phyloP scores from a whole-genome alignment of 1,284 basidiomycete genomes.

The Apiotrichum domesticum region DNA sequence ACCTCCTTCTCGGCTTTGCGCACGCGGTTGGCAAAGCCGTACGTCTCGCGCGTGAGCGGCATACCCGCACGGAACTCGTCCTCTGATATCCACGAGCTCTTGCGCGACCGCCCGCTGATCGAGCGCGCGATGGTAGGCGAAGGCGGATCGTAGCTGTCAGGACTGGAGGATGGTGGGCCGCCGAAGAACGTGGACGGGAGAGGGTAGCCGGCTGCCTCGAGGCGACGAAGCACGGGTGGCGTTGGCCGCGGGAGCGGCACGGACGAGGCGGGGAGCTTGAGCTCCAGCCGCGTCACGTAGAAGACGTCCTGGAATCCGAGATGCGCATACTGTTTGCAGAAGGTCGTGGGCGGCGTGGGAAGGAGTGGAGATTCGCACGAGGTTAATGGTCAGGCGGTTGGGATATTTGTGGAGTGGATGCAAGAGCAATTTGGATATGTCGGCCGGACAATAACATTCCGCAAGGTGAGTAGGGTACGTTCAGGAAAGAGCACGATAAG shows the following conservation, averaged over 20 bases:
- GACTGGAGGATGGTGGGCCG: too few species aligned
- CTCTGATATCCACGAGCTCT: not conserved
- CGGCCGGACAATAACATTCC: too few species aligned
- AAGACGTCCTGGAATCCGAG: constrained; percentile 29
- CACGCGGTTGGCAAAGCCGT: not conserved
- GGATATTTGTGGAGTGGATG: too few species aligned
- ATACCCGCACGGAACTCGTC: not conserved
- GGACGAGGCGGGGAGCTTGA: constrained; percentile 20
- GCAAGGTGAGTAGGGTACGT: too few species aligned
- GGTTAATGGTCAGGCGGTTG: too few species aligned
- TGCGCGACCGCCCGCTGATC: not conserved
- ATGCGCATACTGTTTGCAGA: constrained; percentile 17
- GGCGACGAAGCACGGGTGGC: constrained; percentile 11
- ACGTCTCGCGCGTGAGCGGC: not conserved
- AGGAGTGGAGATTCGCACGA: too few species aligned
- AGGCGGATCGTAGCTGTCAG: not conserved
- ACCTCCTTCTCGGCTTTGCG: not conserved
- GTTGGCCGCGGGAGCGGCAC: constrained; percentile 18
- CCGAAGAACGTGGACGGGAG: not conserved
- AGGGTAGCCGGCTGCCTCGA: constrained; percentile 22
- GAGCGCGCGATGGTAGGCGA: not conserved
- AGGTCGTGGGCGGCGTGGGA: not conserved
- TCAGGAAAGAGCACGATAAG: too few species aligned
- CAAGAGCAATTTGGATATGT: too few species aligned
- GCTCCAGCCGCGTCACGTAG: constrained; percentile 23